phyloP scores from a whole-genome alignment of 129 eudicot species.

The Lactuca sativa region DNA sequence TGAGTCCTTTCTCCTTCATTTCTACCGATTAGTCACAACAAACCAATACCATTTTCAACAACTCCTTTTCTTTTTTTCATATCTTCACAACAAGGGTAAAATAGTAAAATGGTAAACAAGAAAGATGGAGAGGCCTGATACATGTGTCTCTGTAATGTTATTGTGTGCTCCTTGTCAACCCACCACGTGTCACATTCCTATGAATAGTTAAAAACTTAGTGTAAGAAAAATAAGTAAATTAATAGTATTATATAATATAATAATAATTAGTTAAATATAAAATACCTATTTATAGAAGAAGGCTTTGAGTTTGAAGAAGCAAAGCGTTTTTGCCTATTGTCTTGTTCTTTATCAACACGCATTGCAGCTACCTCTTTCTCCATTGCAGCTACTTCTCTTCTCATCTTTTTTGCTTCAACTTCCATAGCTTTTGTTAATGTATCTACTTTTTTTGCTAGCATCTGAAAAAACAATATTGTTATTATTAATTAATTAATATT shows the following conservation, averaged over 20 bases:
- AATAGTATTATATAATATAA: neutral
- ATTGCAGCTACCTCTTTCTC: conserved; percentile 94
- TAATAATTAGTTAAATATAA: neutral
- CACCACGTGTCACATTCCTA: conserved; percentile 57
- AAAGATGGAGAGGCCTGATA: conserved; percentile 9
- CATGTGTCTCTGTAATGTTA: conserved; percentile 33
- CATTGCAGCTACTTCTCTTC: conserved; percentile 95
- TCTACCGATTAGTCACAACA: conserved; percentile 20
- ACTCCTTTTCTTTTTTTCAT: conserved; percentile 13
- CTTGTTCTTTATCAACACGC: conserved; percentile 91
- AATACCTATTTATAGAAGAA: conserved; percentile 65
- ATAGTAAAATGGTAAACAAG: conserved; percentile 21
- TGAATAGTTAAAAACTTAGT: no score
- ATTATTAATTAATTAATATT: no score
- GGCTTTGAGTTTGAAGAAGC: conserved; percentile 57
- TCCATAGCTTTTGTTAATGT: conserved; percentile 89
- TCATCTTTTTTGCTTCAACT: conserved; percentile 91
- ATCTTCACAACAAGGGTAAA: conserved; percentile 18
- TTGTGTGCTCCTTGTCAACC: conserved; percentile 63
- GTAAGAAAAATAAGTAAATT: no score
- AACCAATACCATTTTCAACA: conserved; percentile 4
- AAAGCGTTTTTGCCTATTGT: conserved; percentile 69
- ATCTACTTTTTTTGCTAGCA: conserved; percentile 88
- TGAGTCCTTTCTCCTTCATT: neutral
- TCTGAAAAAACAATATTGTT: conserved; percentile 46